Evolutionary conservation across 164 flowering plant genomes (phyloP).

Genomic region (Warburgia ugandensis): DNA sequence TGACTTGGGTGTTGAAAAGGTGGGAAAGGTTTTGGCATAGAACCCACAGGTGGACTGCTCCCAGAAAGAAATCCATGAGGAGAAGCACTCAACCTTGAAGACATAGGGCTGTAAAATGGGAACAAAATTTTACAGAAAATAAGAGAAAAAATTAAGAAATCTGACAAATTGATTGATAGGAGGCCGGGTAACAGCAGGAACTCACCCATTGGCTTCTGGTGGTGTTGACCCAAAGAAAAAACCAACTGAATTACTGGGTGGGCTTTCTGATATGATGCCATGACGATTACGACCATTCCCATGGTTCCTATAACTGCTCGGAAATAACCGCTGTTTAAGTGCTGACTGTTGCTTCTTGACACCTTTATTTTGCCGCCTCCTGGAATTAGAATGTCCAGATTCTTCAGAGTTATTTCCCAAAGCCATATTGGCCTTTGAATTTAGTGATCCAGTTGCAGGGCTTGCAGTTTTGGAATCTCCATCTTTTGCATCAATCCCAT

Average conservation of each 20-base stretch:
- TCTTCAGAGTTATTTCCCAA: conserved; percentile 33
- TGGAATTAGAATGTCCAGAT: conserved; percentile 30
- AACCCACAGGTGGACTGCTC: conserved; percentile 91
- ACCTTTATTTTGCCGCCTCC: conserved; percentile 59
- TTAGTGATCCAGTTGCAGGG: conserved; percentile 24
- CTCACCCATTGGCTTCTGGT: conserved; percentile 80
- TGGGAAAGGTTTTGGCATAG: conserved; percentile 84
- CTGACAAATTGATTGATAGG: background rate
- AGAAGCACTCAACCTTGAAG: conserved; percentile 69
- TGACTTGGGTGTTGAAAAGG: conserved; percentile 99
- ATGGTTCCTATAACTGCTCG: conserved; percentile 55
- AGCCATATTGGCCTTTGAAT: conserved; percentile 27
- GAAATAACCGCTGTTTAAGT: conserved; percentile 65
- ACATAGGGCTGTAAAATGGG: conserved; percentile 38
- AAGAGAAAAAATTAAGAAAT: background rate
- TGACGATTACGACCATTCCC: conserved; percentile 46
- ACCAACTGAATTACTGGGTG: conserved; percentile 87
- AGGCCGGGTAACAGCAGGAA: conserved; percentile 6
- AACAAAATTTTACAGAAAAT: background rate
- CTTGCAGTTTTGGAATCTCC: conserved; percentile 32
- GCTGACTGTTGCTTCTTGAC: conserved; percentile 44
- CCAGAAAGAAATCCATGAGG: conserved; percentile 63
- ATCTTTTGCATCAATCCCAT: conserved; percentile 31
- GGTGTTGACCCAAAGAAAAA: conserved; percentile 94
- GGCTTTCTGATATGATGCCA: conserved; percentile 78